Percentiles rank a stretch among this genome's conserved stretches.
phyloP scores from a whole-genome alignment of 345 rosid species.

The Euphorbia pulcherrima region DNA sequence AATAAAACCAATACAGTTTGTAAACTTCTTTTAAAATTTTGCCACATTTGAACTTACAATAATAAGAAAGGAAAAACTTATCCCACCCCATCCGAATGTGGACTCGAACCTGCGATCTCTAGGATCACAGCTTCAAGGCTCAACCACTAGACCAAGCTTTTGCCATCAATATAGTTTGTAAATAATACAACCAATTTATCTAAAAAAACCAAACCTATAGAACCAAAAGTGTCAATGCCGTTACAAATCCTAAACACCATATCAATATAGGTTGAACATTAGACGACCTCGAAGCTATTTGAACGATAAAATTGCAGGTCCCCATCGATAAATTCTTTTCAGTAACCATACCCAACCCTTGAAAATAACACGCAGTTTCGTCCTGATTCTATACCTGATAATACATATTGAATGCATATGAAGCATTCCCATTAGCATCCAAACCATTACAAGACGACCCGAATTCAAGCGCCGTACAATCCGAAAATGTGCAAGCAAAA shows the following conservation, averaged over 20 bases:
- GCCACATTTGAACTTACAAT: no score
- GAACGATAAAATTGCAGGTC: slow-evolving; percentile 58
- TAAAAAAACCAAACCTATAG: slow-evolving; percentile 10
- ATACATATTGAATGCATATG: slow-evolving; percentile 79
- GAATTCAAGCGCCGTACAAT: slow-evolving; percentile 69
- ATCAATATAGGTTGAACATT: slow-evolving; percentile 23
- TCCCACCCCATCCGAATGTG: no score
- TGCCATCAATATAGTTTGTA: background rate
- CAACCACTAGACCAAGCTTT: no score
- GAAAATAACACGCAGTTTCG: slow-evolving; percentile 54
- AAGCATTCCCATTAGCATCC: slow-evolving; percentile 57
- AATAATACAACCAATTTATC: slow-evolving; percentile 9
- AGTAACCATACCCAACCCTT: slow-evolving; percentile 37
- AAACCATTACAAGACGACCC: slow-evolving; percentile 73
- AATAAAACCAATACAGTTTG: no score
- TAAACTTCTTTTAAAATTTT: no score
- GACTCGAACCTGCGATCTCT: no score
- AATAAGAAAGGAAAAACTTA: no score
- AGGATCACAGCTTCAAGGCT: no score
- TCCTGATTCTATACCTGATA: slow-evolving; percentile 60
- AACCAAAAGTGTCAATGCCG: slow-evolving; percentile 14
- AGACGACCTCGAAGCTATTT: slow-evolving; percentile 40
- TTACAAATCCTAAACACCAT: slow-evolving; percentile 16
- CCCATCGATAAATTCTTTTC: slow-evolving; percentile 57
- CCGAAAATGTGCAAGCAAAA: slow-evolving; percentile 67